These are phyloP conservation scores for Letharia lupina DNA, from an alignment of 495 filamentous ascomycete species.

Conservation along the genomic window DNA sequence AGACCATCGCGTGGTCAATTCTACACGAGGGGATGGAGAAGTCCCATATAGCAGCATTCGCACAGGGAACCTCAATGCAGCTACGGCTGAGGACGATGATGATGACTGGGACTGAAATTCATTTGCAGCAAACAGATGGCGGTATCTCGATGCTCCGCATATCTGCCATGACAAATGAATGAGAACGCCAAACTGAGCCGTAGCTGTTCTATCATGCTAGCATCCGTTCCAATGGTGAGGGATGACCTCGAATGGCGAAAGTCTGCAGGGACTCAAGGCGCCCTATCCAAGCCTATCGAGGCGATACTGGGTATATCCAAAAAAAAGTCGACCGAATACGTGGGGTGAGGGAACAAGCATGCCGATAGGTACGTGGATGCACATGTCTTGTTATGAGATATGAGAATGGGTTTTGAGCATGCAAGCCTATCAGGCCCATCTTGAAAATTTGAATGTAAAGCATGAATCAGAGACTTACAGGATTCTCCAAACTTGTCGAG, in stretches of 20 bases:
- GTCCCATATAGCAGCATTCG: conserved; percentile 37
- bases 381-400: neutral
- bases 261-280: neutral
- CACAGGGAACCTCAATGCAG: conserved; percentile 35
- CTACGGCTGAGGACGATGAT: conserved; percentile 52
- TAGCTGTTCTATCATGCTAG: neutral
- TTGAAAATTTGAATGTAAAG: neutral
- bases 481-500: too few relatives aligned
- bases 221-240: neutral
- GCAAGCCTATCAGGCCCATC: neutral
- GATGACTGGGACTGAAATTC: conserved; percentile 68
- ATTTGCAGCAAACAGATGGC: neutral
- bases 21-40: conserved; percentile 35
- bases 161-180: neutral
- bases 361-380: neutral
- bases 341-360: neutral
- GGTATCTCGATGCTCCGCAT: neutral
- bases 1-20: conserved; percentile 65
- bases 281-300: neutral
- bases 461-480: neutral
- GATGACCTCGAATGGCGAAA: neutral
- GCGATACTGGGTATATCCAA: neutral
- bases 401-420: neutral
- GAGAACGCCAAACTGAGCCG: neutral
- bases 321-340: too few relatives aligned